phyloP scores from a whole-genome alignment of 352 stramenopile genomes.

The Globisporangium uncinulatum region DNA sequence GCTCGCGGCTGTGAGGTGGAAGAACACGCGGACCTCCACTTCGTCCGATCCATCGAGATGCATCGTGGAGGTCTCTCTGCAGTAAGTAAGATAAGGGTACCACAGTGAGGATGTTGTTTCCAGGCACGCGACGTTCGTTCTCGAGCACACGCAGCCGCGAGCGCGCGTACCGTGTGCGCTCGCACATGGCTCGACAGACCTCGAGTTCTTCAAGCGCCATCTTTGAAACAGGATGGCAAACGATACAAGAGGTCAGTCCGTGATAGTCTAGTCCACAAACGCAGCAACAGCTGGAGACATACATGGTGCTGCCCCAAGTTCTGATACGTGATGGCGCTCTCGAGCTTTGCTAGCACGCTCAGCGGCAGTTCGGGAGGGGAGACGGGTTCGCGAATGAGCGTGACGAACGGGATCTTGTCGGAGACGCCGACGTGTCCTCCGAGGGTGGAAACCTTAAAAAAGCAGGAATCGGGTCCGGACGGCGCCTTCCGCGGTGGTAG shows the following conservation, averaged over 20 bases:
- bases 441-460: not conserved
- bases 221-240: constrained; percentile 14
- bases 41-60: constrained; percentile 6
- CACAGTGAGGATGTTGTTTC: no score
- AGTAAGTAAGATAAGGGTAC: no score
- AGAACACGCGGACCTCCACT: constrained; percentile 44
- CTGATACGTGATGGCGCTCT: constrained; percentile 57
- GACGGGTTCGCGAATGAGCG: constrained; percentile 54
- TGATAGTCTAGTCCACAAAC: not conserved
- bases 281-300: constrained; percentile 5
- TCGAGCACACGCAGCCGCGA: not conserved
- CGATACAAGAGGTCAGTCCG: not conserved
- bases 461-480: not conserved
- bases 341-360: constrained; percentile 38
- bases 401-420: constrained; percentile 29
- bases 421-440: constrained; percentile 4
- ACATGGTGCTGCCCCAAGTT: constrained; percentile 62
- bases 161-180: constrained; percentile 22
- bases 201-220: constrained; percentile 54
- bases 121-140: not conserved
- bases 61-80: not conserved
- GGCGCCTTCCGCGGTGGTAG: constrained; percentile 24
- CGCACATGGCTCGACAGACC: constrained; percentile 30
- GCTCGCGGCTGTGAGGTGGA: constrained; percentile 40
- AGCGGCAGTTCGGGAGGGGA: constrained; percentile 34